These are phyloP conservation scores for Hemisphaericaspora lyxosophila DNA, from an alignment of 1,139 yeast genomes.

Conservation along the genomic window DNA sequence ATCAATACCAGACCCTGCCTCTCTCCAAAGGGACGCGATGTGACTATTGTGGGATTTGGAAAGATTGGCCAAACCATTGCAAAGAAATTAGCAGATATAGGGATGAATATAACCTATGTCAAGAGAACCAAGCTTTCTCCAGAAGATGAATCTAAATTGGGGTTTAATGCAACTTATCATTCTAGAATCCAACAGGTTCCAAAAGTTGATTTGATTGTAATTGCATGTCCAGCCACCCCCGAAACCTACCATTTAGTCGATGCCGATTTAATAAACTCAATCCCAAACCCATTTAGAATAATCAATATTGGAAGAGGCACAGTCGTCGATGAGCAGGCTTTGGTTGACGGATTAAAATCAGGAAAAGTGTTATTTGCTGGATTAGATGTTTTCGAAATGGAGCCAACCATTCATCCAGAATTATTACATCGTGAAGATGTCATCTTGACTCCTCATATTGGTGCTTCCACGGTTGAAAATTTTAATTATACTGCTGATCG, in stretches of 20 bases:
- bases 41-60: conserved; percentile 75
- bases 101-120: conserved; percentile 66
- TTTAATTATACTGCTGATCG: conserved; percentile 48
- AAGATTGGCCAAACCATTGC: conserved; percentile 71
- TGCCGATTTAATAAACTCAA: conserved; percentile 42
- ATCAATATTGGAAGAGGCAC: conserved; percentile 80
- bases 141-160: conserved; percentile 35
- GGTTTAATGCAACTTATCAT: conserved; percentile 47
- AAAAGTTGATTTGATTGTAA: conserved; percentile 56
- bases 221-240: conserved; percentile 68
- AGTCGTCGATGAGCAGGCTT: conserved; percentile 72
- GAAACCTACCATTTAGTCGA: conserved; percentile 60
- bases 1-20: conserved; percentile 33
- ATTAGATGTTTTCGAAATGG: conserved; percentile 74
- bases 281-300: conserved; percentile 56
- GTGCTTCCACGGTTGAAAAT: conserved; percentile 63
- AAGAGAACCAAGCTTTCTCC: conserved; percentile 51
- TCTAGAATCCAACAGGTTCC: conserved; percentile 33
- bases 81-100: conserved; percentile 51
- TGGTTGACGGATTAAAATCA: conserved; percentile 62
- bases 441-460: conserved; percentile 72
- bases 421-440: conserved; percentile 64
- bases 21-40: conserved; percentile 60
- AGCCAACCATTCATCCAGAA: conserved; percentile 57
- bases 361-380: conserved; percentile 77